Conservation (phyloP, 2,329 filamentous ascomycete species). For the Fusarium sp. region DNA sequence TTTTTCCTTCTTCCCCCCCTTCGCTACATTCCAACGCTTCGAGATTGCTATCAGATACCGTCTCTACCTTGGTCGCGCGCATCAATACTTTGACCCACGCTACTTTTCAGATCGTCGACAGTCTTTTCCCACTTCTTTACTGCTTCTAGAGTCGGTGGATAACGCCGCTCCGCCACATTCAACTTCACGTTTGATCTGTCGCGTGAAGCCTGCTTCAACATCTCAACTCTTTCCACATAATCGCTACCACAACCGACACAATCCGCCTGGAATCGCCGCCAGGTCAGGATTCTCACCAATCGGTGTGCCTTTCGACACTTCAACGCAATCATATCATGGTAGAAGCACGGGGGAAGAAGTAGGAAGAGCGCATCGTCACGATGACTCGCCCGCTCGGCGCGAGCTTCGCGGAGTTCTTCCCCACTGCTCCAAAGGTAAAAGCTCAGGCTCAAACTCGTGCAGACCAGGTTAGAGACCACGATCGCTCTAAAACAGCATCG, state of each 20-base stretch:
- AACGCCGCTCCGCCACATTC: conserved; percentile 42
- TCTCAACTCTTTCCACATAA: conserved; percentile 33
- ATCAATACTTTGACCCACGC: conserved; percentile 19
- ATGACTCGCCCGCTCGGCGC: conserved; percentile 83
- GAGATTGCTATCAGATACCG: conserved; percentile 35
- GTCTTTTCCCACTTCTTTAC: conserved; percentile 40
- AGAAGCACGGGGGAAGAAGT: conserved; percentile 63
- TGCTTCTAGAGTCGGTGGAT: conserved; percentile 40
- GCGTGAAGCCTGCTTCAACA: conserved; percentile 53
- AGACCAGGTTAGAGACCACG: conserved; percentile 50
- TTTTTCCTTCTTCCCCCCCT: conserved; percentile 36
- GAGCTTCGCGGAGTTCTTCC: conserved; percentile 89
- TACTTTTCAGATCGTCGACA: conserved; percentile 25
- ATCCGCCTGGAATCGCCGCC: conserved; percentile 16
- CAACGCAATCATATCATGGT: conserved; percentile 65
- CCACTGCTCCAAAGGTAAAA: conserved; percentile 76
- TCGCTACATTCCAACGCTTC: conserved; percentile 28
- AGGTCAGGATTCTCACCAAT: conserved; percentile 2
- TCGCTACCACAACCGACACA: conserved; percentile 18
- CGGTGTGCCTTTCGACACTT: conserved; percentile 26
- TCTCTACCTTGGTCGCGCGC: conserved; percentile 28
- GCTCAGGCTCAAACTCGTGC: conserved; percentile 52
- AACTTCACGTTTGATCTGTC: conserved; percentile 49
- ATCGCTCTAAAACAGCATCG: conserved; percentile 45
- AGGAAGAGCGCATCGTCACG: conserved; percentile 64